Evolutionary conservation across 352 stramenopile species (phyloP), one percentile per base, ranked within the genome.

Genomic region (Pythium phragmitis): DNA sequence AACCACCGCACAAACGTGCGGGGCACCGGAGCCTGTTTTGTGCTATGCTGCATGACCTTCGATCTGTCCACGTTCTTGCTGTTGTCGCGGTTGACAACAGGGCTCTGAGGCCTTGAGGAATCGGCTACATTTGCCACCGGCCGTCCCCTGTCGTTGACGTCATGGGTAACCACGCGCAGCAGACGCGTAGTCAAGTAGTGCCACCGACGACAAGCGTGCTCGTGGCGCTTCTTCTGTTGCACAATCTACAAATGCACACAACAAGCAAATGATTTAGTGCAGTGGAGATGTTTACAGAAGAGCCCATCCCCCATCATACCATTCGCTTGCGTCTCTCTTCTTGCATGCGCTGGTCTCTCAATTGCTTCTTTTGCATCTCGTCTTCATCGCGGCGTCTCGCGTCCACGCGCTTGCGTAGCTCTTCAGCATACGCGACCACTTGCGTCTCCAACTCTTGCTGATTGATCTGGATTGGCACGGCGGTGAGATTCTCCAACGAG

Each of bases 371-470:
- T 13, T 76, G 62, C 43, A 68, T 49, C 16, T 82, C 72, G 9
- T 75, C 60, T 21, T 78, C 72, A 41, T 74, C 66, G 11, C 72
- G 66, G 4, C 55, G 58, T 2, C 72, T 64, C n/a, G 69, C 50
- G 16, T 78, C 74, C 19, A 86, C 64, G 17, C 79, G 68, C 41
- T 64, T 57, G 4, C 52, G 57, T 14, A 88, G 48, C 19, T 79
- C 75, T 16, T 63, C 67, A 4, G 75, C 72, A 45, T 85, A 87
- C 26, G 65, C 65, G 11, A 74, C 62, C 21, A 89, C 70, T 56
- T 87, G 77, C 2, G 30, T 19, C 11, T 78, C 64, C 5, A 87
- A 56, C 37, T 76, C 67, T 17, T 69, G 58, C 37, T 77, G 55
- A 50, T 86, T 73, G 4, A 86, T 51, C 19, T 56, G 26, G 1